Conservation (phyloP, 257 asterid genomes). For the Perilla frutescens region DNA sequence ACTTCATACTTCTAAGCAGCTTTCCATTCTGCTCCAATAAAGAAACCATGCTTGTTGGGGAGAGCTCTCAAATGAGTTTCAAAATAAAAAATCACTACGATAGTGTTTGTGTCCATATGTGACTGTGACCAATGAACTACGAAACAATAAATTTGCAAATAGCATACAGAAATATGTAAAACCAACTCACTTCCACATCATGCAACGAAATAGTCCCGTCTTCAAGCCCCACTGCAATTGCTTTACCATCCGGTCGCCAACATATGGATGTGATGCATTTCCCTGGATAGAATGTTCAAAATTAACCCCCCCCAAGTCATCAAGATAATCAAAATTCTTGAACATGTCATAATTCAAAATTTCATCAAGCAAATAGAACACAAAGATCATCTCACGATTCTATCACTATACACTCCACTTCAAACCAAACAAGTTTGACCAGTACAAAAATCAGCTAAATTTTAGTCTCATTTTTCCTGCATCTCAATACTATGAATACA, state of each 20-base stretch:
- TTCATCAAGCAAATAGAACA: conserved; percentile 22
- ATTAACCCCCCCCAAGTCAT: conserved; percentile 12
- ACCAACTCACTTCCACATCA: conserved; percentile 84
- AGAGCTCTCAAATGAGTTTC: conserved; percentile 20
- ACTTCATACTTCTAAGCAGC: conserved; percentile 77
- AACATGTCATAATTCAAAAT: not conserved
- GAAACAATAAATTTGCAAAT: conserved; percentile 6
- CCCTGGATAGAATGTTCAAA: conserved; percentile 48
- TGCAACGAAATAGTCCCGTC: conserved; percentile 91
- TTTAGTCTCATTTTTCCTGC: not conserved
- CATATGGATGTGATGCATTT: conserved; percentile 83
- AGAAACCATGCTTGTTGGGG: conserved; percentile 31
- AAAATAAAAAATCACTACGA: not conserved
- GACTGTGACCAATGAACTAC: not conserved
- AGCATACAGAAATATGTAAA: conserved; percentile 10
- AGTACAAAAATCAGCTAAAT: not conserved
- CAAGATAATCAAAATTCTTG: not conserved
- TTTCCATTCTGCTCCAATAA: conserved; percentile 77
- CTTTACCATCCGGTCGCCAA: conserved; percentile 99
- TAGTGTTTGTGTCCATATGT: not conserved
- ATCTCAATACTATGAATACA: not conserved
- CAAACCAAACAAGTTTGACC: not conserved
- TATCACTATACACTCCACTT: conserved; percentile 1
- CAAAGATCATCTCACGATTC: not conserved
- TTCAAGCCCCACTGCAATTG: conserved; percentile 89